A percentile compares a stretch with the other conserved stretches of the same genome.
Evolutionary conservation across 2,329 filamentous ascomycete genomes (phyloP).

Genomic region (Hypoxylon sp.): DNA sequence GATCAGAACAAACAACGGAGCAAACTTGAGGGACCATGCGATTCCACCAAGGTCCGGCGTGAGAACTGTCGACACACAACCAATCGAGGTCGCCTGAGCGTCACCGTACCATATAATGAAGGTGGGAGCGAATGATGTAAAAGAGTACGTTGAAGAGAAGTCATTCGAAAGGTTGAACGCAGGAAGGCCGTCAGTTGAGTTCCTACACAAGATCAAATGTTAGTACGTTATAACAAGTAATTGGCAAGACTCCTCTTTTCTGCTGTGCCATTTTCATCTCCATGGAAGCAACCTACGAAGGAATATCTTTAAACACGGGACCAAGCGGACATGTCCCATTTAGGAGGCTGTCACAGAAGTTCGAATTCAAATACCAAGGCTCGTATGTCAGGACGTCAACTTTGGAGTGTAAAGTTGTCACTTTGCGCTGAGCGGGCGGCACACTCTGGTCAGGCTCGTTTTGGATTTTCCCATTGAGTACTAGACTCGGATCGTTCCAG

Average conservation of each 20-base stretch:
- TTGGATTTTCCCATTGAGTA: slow-evolving; percentile 82
- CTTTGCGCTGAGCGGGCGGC: slow-evolving; percentile 63
- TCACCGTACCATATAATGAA: slow-evolving; percentile 85
- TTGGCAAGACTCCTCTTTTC: not conserved
- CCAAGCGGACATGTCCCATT: slow-evolving; percentile 80
- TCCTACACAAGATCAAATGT: slow-evolving; percentile 35
- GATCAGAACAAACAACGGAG: slow-evolving; percentile 84
- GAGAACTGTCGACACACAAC: slow-evolving; percentile 84
- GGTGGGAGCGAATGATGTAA: slow-evolving; percentile 83
- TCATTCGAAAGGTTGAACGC: slow-evolving; percentile 81
- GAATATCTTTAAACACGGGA: slow-evolving; percentile 74
- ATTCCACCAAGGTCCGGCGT: slow-evolving; percentile 86
- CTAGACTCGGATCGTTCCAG: slow-evolving; percentile 74
- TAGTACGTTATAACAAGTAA: slow-evolving; percentile 20
- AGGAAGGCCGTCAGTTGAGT: slow-evolving; percentile 66
- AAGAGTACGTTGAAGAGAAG: slow-evolving; percentile 86
- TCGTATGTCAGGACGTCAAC: slow-evolving; percentile 84
- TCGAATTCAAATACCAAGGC: slow-evolving; percentile 68
- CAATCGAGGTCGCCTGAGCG: slow-evolving; percentile 71
- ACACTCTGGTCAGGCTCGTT: slow-evolving; percentile 66
- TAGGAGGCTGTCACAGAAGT: slow-evolving; percentile 77
- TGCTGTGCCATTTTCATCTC: not conserved
- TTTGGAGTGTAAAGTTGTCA: slow-evolving; percentile 80
- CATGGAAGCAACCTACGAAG: slow-evolving; percentile 56
- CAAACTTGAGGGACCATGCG: slow-evolving; percentile 77